Percentiles rank a stretch among this genome's conserved stretches.
Conservation (phyloP, 1,284 basidiomycete genomes). For the Prillingera fragicola region DNA sequence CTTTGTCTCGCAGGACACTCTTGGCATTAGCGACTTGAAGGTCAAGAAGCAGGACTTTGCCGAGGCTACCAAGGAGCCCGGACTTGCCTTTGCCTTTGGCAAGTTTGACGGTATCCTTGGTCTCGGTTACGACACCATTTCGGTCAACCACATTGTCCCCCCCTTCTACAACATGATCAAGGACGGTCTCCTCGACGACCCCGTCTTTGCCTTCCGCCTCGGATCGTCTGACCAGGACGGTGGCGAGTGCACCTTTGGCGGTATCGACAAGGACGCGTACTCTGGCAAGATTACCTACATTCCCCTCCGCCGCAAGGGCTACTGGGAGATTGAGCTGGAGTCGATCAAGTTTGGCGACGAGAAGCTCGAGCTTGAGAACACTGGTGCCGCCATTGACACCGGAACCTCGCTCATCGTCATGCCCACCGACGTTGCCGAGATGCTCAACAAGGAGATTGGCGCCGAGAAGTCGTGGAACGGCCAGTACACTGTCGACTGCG, state of each 20-base stretch:
- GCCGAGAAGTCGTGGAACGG: conserved; percentile 91
- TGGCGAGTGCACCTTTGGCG: conserved; percentile 91
- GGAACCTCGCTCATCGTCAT: conserved; percentile 58
- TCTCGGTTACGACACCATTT: conserved; percentile 90
- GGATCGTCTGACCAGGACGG: conserved; percentile 82
- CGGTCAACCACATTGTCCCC: conserved; percentile 84
- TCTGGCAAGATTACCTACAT: conserved; percentile 79
- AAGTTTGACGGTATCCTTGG: conserved; percentile 96
- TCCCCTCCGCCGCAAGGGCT: conserved; percentile 90
- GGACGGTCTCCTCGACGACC: conserved; percentile 71
- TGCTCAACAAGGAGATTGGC: conserved; percentile 94
- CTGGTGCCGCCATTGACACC: conserved; percentile 90
- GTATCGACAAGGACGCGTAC: conserved; percentile 75
- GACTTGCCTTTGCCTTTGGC: conserved; percentile 90
- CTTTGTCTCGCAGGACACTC: conserved; percentile 79
- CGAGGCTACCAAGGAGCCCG: conserved; percentile 94
- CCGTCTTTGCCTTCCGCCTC: conserved; percentile 92
- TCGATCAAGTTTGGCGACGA: conserved; percentile 80
- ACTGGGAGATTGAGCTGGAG: conserved; percentile 96
- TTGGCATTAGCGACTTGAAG: conserved; percentile 77
- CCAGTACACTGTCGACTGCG: conserved; percentile 88
- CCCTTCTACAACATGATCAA: conserved; percentile 95
- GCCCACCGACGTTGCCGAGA: conserved; percentile 92
- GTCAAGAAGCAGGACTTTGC: conserved; percentile 84
- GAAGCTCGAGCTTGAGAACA: conserved; percentile 75